phyloP scores from a whole-genome alignment of 2,329 filamentous ascomycete genomes.

The Ophiostoma australiae region DNA sequence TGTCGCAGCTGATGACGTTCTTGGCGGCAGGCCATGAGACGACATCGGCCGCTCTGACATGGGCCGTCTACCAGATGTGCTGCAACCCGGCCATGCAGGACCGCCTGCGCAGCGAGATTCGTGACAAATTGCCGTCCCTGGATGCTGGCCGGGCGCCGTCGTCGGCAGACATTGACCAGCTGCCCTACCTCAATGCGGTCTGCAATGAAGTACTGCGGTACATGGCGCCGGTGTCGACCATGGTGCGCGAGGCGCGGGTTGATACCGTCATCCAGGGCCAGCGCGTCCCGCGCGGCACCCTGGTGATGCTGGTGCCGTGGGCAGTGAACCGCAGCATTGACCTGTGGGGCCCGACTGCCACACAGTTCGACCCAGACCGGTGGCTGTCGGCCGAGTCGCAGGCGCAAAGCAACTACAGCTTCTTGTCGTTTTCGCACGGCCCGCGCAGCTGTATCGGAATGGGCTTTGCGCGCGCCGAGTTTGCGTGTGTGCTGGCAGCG shows the following conservation, averaged over 20 bases:
- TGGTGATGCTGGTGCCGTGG: conserved; percentile 58
- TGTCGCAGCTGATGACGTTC: conserved; percentile 88
- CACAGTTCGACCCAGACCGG: conserved; percentile 71
- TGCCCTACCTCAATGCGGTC: conserved; percentile 76
- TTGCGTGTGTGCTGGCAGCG: conserved; percentile 73
- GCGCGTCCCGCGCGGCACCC: conserved; percentile 64
- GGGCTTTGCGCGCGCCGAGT: conserved; percentile 75
- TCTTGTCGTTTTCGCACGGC: conserved; percentile 80
- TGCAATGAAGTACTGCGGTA: conserved; percentile 72
- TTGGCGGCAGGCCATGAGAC: conserved; percentile 79
- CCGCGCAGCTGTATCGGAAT: conserved; percentile 81
- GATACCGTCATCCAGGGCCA: conserved; percentile 63
- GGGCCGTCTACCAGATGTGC: conserved; percentile 67
- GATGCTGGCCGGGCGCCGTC: conserved; percentile 32
- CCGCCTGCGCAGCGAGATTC: conserved; percentile 64
- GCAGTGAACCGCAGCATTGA: conserved; percentile 64
- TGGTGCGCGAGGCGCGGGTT: conserved; percentile 58
- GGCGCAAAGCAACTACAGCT: conserved; percentile 60
- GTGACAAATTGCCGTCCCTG: conserved; percentile 51
- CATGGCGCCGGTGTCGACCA: conserved; percentile 66
- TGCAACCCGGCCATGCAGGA: conserved; percentile 60
- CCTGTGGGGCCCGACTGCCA: conserved; percentile 73
- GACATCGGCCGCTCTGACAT: conserved; percentile 69
- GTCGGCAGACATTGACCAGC: conserved; percentile 58
- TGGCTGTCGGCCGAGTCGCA: conserved; percentile 52